Evolutionary conservation across 2,329 filamentous ascomycete species (phyloP), one percentile per base, ranked within the genome.

Genomic region (Aspergillus terreus): DNA sequence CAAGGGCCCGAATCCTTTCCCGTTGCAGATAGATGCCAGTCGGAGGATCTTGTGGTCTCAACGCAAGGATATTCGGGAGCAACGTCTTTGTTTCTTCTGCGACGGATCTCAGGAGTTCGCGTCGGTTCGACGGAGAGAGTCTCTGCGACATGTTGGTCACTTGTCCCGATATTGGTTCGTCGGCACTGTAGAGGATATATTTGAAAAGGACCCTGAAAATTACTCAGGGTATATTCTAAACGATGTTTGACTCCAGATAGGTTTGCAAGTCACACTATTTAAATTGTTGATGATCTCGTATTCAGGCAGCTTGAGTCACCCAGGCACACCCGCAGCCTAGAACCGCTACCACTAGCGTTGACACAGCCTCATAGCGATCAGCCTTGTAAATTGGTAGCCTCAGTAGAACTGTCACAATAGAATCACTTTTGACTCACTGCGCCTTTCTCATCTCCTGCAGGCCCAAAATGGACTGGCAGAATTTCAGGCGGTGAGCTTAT

Each of bases 41-140:
- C 56, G 60, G 62, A 49, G 58, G 75, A 65, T 54, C 61, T 36
- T 72, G 58, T 2, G 78, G 78, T 3, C 79, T 61, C 17, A 75
- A 63, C 11, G 66, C 53, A 2, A 83, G 66, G 23, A 83, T 72
- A 6, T 62, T 66, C 2, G 79, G 79, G 0, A 83, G 72, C 4
- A 75, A 65, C 2, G 57, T 55, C 35, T 69, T 71, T 9, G 80
- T 83, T 58, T 82, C 78, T 46, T 66, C 63, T 5, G 79, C 78
- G 15, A 73, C 65, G 6, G 64, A 67, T 9, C 69, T 66, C n/a
- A 82, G 71, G 9, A 52, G 53, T 46, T 51, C 58, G 45, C 58
- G 58, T 33, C 36, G 46, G 17, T 40, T 49, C 14, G 15, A 27
- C 15, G 23, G n/a, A n/a, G 41, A 44, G 27, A 9, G 21, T 15